Evolutionary conservation across 2,329 filamentous ascomycete genomes (phyloP).

Genomic region (Canariomyces notabilis): DNA sequence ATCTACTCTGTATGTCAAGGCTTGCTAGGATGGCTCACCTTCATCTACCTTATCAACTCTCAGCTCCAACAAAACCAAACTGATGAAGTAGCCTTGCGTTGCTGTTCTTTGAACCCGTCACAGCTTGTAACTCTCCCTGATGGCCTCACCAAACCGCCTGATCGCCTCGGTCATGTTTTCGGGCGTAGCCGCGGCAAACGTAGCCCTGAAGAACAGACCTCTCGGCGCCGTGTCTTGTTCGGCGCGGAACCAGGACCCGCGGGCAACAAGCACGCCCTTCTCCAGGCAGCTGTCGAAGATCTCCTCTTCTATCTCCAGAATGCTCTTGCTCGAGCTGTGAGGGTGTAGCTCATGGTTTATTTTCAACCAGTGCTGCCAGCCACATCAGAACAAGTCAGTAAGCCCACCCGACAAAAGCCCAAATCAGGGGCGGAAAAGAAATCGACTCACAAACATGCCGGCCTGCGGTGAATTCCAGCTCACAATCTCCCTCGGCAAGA

Average conservation of each 20-base stretch:
- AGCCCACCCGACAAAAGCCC: background rate
- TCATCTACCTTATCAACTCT: too few relatives aligned
- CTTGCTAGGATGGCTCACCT: too few relatives aligned
- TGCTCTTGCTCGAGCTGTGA: constrained; percentile 43
- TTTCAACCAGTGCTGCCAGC: constrained; percentile 62
- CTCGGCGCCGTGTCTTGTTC: constrained; percentile 56
- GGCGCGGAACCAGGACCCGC: constrained; percentile 88
- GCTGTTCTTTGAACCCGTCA: constrained; percentile 1
- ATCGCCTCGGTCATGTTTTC: constrained; percentile 69
- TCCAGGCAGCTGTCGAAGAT: constrained; percentile 76
- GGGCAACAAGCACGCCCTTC: constrained; percentile 72
- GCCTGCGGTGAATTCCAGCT: constrained; percentile 75
- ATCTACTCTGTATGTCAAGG: too few relatives aligned
- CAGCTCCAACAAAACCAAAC: too few relatives aligned
- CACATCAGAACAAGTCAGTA: background rate
- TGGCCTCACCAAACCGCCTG: constrained; percentile 66
- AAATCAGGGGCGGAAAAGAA: background rate
- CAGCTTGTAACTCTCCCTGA: constrained; percentile 52
- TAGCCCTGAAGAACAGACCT: constrained; percentile 82
- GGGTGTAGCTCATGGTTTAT: constrained; percentile 65
- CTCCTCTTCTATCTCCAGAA: constrained; percentile 72
- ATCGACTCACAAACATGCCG: constrained; percentile 80
- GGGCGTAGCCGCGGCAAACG: constrained; percentile 74
- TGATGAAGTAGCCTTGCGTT: too few relatives aligned
- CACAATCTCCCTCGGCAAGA: constrained; percentile 68